Evolutionary conservation across 352 stramenopile genomes (phyloP).

Genomic region (Globisporangium emineosum): DNA sequence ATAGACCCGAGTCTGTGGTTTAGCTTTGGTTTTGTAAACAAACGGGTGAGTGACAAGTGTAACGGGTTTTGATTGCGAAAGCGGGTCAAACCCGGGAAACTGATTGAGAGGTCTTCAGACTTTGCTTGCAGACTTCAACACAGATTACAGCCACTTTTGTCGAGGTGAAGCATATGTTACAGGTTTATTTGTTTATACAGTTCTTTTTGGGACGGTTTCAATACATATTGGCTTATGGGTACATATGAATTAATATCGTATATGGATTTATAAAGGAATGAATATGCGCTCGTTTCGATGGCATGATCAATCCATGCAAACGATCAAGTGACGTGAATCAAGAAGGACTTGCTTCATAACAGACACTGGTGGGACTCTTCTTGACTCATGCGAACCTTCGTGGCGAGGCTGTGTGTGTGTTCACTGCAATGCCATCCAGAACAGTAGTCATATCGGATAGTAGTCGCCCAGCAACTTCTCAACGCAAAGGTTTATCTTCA

Average conservation of each 20-base stretch:
- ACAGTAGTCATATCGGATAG: too few species aligned
- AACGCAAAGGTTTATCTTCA: too few species aligned
- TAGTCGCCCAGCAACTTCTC: too few species aligned
- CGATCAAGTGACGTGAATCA: too few species aligned
- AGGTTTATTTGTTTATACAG: background rate
- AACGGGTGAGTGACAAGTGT: background rate
- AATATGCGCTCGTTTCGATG: too few species aligned
- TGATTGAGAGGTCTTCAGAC: background rate
- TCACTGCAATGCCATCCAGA: too few species aligned
- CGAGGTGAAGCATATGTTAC: background rate
- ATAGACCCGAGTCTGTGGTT: background rate
- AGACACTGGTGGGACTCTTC: too few species aligned
- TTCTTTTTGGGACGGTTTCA: background rate
- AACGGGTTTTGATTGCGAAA: background rate
- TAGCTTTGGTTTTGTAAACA: background rate
- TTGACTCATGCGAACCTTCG: too few species aligned
- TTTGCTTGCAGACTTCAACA: constrained; percentile 1
- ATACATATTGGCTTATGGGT: background rate
- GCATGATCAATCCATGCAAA: too few species aligned
- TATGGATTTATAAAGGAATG: background rate
- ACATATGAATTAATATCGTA: background rate
- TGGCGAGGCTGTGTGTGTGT: too few species aligned
- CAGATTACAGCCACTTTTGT: background rate
- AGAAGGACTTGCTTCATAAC: too few species aligned
- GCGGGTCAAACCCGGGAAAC: background rate